Evolutionary conservation across 2,329 filamentous ascomycete species (phyloP), one percentile per base, ranked within the genome.

Genomic region (Parastagonospora avenae): DNA sequence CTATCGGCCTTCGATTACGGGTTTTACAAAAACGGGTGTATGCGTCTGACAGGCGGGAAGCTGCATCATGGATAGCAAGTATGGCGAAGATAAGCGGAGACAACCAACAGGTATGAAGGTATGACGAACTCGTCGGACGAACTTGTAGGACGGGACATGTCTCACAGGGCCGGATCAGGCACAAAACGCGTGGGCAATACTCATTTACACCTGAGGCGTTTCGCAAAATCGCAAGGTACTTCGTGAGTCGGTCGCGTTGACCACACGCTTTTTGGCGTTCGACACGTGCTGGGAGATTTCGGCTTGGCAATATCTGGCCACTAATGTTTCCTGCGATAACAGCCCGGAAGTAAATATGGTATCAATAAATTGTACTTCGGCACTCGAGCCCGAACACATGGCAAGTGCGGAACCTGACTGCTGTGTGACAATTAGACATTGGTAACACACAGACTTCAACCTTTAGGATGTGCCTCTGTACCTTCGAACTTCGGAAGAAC

Each of bases 1-100:
- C 19, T 24, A 5, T 24, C 19, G 5, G 19, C 19, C 19, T 24
- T 24, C 19, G 19, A 24, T 5, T 15, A 24, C 36, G 8, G 9
- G 5, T 38, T 11, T 24, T 38, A 38, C 43, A 33, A 28, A 15
- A 8, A 46, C 49, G 48, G 59, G 42, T 52, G 47, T 31, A 27
- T 58, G 53, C 49, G 50, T 54, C 47, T 58, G 61, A 60, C 57
- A 64, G 45, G 35, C 37, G 52, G 59, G 48, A 15, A 28, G 38
- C 29, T 54, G 52, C 48, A 53, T 53, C 50, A 45, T 36, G 46
- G 47, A 53, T 33, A 45, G 52, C 48, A 56, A 52, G 27, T 30
- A 4, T 11, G 19, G 28, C 35, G 28, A 29, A 37, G 6, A 27
- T 28, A 37, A 33, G 33, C 29, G 12, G 28, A 24, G 19, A 24